Percentiles rank a stretch among this genome's conserved stretches.
These are phyloP conservation scores for Naematelia aurantialba DNA, from an alignment of 768 basidiomycete species.

Conservation along the genomic window DNA sequence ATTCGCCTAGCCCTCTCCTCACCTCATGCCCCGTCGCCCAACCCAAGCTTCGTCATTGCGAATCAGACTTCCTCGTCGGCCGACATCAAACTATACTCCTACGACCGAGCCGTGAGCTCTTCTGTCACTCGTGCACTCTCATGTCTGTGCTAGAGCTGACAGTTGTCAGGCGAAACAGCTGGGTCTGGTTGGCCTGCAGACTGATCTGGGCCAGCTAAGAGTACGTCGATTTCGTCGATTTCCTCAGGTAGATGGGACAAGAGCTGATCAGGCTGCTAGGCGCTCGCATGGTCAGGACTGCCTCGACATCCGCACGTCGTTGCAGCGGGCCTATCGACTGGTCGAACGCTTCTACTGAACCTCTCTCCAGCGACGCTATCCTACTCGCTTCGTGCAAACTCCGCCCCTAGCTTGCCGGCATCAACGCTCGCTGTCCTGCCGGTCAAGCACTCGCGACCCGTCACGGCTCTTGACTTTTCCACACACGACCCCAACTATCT, in stretches of 20 bases:
- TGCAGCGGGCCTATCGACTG: conserved; percentile 38
- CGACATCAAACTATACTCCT: conserved; percentile 46
- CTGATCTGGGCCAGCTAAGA: conserved; percentile 40
- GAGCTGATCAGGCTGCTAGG: conserved; percentile 14
- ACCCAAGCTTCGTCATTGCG: conserved; percentile 37
- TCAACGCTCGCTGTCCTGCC: conserved; percentile 21
- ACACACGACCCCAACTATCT: conserved; percentile 33
- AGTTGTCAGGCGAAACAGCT: conserved; percentile 28
- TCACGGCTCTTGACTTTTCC: conserved; percentile 38
- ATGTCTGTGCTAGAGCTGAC: background rate
- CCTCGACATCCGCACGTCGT: conserved; percentile 30
- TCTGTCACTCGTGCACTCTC: background rate
- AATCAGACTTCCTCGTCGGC: conserved; percentile 34
- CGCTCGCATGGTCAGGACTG: conserved; percentile 40
- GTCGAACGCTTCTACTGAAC: conserved; percentile 31
- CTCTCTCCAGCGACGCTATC: conserved; percentile 37
- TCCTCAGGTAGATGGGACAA: background rate
- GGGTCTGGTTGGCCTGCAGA: conserved; percentile 39
- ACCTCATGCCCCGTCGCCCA: background rate
- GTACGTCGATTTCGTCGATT: conserved; percentile 15
- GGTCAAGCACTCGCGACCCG: conserved; percentile 33
- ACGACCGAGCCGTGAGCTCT: conserved; percentile 22
- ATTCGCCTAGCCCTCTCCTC: background rate
- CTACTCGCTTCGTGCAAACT: conserved; percentile 14
- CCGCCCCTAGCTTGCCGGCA: conserved; percentile 9